Evolutionary conservation across 2,329 filamentous ascomycete species (phyloP), one percentile per base, ranked within the genome.

Genomic region (Saccharata proteae): DNA sequence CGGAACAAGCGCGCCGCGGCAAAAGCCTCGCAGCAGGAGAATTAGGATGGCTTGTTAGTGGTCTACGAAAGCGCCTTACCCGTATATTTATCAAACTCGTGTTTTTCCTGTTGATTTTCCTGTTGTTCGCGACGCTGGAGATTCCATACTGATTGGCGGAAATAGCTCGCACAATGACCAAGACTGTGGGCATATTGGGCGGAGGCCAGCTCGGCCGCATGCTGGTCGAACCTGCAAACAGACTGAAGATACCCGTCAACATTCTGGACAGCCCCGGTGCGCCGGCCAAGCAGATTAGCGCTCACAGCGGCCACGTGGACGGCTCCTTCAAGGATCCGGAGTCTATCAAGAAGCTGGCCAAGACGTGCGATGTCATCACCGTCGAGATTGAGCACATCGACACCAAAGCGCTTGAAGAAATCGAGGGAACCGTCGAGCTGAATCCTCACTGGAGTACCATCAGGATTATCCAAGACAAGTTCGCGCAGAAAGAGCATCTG

Each of bases 321-420:
- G 88, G 86, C 36, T 93, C 85, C 0, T 94, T 93, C 68, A 86
- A 84, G 52, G 80, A 93, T 43, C 64, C 77, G 0, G 71, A 72
- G 19, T 78, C 81, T 41, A 85, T 96, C 41, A 73, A 76, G 25
- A 68, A 83, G 52, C 66, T 96, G n/a, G 85, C 88, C 2, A 60
- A 69, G 22, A 60, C 66, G 19, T 84, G 77, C 45, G 82, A 93
- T 51, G 73, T 93, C 11, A 64, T 94, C 38, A 94, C 85, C 0
- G 82, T 93, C 10, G 88, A 96, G 58, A 94, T 93, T 41, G 88
- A 96, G 64, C 88, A 94, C 58, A 80, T 94, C 36, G 75, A 94
- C 55, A 90, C 84, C n/a, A 67, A 83, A 32, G 78, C 90, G 15
- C 69, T 94, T 4, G 83, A 93, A 57, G 81, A 92, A 49, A 74